Evolutionary conservation across 2,329 filamentous ascomycete genomes (phyloP).

Genomic region (Colletotrichum viniferum): DNA sequence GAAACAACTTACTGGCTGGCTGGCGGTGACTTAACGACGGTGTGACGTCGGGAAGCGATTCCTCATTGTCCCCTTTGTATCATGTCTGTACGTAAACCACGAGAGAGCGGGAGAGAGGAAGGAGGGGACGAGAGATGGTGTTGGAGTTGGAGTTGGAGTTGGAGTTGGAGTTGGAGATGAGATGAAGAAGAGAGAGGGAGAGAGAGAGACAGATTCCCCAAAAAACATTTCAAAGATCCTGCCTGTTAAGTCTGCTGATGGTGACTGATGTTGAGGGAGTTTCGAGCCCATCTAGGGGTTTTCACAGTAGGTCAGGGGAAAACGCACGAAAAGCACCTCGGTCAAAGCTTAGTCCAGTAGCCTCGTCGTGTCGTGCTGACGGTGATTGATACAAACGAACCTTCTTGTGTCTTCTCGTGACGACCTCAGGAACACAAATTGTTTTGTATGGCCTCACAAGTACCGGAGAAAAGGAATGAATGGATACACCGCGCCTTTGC

Average conservation of each 20-base stretch:
- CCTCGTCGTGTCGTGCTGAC: not conserved
- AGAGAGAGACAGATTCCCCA: not conserved
- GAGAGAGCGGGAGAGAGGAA: not conserved
- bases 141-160: not conserved
- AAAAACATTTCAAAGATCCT: not conserved
- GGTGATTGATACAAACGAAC: not conserved
- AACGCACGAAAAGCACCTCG: too few relatives aligned
- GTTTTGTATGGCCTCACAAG: not conserved
- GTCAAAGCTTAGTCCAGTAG: too few relatives aligned
- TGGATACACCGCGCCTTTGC: not conserved
- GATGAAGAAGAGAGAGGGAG: not conserved
- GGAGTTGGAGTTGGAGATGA: not conserved
- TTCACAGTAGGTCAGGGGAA: too few relatives aligned
- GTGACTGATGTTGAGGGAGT: not conserved
- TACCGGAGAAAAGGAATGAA: not conserved
- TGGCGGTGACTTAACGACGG: conserved; percentile 7
- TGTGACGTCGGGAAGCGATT: conserved; percentile 16
- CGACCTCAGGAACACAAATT: not conserved
- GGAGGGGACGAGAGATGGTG: not conserved
- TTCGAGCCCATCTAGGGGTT: too few relatives aligned
- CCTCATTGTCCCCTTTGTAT: conserved; percentile 17
- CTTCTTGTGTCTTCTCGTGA: not conserved
- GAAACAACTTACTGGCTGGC: not conserved
- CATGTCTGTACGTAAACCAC: conserved; percentile 21
- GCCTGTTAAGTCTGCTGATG: not conserved